phyloP scores from a whole-genome alignment of 139 green algal species.

The Picochlorum sp. region DNA sequence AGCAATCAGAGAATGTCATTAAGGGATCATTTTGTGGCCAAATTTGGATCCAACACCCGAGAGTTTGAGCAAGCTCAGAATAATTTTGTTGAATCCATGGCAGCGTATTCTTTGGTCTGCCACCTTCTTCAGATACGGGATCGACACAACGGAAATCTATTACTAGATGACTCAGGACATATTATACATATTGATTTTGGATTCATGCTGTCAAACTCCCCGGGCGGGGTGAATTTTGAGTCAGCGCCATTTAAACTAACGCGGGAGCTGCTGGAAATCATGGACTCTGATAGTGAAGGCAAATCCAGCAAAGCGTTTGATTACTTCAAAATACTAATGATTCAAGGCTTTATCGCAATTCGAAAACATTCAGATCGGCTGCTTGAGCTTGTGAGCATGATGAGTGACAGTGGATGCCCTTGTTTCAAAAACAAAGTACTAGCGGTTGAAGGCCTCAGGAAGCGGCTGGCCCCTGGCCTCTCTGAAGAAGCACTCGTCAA shows the following conservation, averaged over 20 bases:
- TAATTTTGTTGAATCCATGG: constrained; percentile 87
- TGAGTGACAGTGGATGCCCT: constrained; percentile 76
- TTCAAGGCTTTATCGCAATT: constrained; percentile 90
- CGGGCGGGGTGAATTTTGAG: constrained; percentile 38
- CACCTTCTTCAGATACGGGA: constrained; percentile 78
- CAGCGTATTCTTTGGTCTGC: constrained; percentile 71
- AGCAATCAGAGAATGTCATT: constrained; percentile 39
- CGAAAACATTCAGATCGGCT: constrained; percentile 88
- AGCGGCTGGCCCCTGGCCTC: constrained; percentile 61
- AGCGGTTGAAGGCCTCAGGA: constrained; percentile 73
- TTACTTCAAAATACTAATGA: constrained; percentile 88
- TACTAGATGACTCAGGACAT: constrained; percentile 71
- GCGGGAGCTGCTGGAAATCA: constrained; percentile 93
- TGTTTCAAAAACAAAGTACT: constrained; percentile 78
- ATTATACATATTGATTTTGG: constrained; percentile 99
- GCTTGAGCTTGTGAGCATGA: constrained; percentile 82
- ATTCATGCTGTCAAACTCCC: constrained; percentile 87
- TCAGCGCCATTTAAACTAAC: constrained; percentile 84
- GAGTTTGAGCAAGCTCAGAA: constrained; percentile 65
- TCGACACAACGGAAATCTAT: constrained; percentile 84
- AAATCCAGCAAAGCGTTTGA: constrained; percentile 79
- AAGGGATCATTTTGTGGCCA: constrained; percentile 72
- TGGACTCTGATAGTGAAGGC: constrained; percentile 83
- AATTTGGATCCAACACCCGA: constrained; percentile 45
- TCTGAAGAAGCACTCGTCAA: constrained; percentile 64